phyloP scores from a whole-genome alignment of 1,139 yeast genomes.

The Blastobotrys malaysiensis region DNA sequence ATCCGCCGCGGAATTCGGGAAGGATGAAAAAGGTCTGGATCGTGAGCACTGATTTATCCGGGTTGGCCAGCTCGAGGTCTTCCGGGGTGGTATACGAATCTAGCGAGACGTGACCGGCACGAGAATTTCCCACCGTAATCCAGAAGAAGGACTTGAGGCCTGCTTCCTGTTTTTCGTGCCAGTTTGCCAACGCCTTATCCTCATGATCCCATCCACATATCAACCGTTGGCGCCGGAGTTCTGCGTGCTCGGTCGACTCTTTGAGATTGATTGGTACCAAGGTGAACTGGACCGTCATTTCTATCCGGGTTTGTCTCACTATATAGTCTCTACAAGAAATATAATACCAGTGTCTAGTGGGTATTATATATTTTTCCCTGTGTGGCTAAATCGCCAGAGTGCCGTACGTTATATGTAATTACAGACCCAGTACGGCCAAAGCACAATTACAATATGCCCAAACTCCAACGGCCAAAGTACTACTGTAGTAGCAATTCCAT shows the following conservation, averaged over 20 bases:
- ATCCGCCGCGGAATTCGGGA: neutral
- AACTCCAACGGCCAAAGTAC: too few species aligned
- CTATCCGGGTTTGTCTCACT: neutral
- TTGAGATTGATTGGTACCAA: neutral
- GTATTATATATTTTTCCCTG: too few species aligned
- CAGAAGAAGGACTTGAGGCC: neutral
- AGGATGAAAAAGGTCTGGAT: neutral
- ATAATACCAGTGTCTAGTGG: too few species aligned
- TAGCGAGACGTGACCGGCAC: neutral
- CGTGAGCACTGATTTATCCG: neutral
- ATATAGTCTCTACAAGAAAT: too few species aligned
- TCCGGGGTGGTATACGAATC: neutral
- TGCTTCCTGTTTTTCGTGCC: neutral
- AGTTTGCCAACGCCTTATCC: neutral
- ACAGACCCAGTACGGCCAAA: too few species aligned
- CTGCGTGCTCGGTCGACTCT: neutral
- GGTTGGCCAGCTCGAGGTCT: neutral
- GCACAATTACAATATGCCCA: too few species aligned
- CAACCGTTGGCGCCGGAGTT: neutral
- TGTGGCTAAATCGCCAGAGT: too few species aligned
- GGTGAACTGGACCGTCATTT: neutral
- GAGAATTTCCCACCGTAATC: neutral
- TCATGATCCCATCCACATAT: neutral
- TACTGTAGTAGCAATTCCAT: too few species aligned
- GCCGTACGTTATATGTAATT: too few species aligned